Evolutionary conservation across 192 early-diverging fungal genomes (phyloP), one percentile per base, ranked within the genome.

Genomic region (Backusella circina): DNA sequence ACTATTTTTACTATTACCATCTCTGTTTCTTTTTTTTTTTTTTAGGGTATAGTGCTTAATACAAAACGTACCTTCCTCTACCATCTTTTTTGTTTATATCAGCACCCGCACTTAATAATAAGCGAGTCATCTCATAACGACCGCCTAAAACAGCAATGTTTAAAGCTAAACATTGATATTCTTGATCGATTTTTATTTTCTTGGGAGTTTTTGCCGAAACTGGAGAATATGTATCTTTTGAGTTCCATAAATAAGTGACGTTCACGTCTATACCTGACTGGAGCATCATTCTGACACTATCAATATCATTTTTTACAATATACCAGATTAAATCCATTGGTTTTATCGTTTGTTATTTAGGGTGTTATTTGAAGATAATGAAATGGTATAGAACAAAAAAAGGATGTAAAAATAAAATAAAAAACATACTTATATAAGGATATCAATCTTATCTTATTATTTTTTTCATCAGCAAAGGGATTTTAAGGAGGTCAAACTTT

Each of bases 131-230:
- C 37, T 86, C 86, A 12, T 79, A 75, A 36, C 89, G 72, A 8
- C 89, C 89, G 16, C 84, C 83, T 37, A 91, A 70, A 9, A 89
- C 86, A 12, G 89, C 89, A 31, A 91, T 71, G 31, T 89, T 86
- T 21, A 91, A 66, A 2, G 87, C 86, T 8, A 82, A 84, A 26
- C 85, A 81, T 5, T 78, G 76, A 71, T 86, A 86, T 15, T 81
- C 78, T 67, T 83, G 79, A 69, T 86, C 78, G 1, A 18, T 70
- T 30, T 79, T 68, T 18, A 72, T 76, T 67, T 51, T 78, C 65
- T 65, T 79, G 38, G 64, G 74, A 38, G 37, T 67, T 66, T 51
- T 77, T 54, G 65, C 78, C 70, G 47, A 80, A 70, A 79, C 77
- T 66, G 76, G 86, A 36, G 28, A 83, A 79, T 44, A 85, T 51